Evolutionary conservation across 129 eudicot species (phyloP), one percentile per base, ranked within the genome.

Genomic region (Helichrysum umbraculigerum): DNA sequence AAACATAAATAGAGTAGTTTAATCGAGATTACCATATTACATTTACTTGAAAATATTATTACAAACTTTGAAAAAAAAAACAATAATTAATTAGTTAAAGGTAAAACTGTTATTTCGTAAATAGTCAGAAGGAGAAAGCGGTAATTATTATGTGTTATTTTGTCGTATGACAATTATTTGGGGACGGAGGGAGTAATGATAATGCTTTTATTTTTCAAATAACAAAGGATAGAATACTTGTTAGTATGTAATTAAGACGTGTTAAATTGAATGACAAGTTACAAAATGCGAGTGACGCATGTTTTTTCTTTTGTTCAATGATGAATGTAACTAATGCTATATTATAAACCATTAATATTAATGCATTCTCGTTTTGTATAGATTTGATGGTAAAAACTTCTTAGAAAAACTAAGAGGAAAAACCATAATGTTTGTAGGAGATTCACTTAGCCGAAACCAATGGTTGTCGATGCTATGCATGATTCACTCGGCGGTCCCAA

Each of bases 341-440:
- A 47, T 72, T 54, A 63, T 64, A 65, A 66, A 73, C 35, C 29
- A 67, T 66, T n/a, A 67, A 28, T 39, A 67, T 39, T 80, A 57
- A 67, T 73, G 29, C 21, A 54, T 80, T 57, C 28, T 73, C 58
- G 4, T 67, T 66, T 66, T 74, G 54, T 67, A 29, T 80, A 91
- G 97, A 78, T 92, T 89, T 59, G 82, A 87, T 69, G 97, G 92
- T n/a, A 75, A 71, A 58, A 64, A 83, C 61, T 84, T 92, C 71
- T 74, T 92, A 82, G 82, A 81, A 64, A 85, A 70, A 78, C 76
- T 79, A 68, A 83, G 83, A 78, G 96, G 96, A n/a, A 91, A 91
- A 70, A 89, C 84, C 62, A 81, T 91, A 69, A 82, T 91, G 92
- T 91, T 91, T 74, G 97, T 91, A 50, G 97, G 97, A 54, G 97